Conservation (phyloP, 441 rosid species). For the Corymbia calophylla region DNA sequence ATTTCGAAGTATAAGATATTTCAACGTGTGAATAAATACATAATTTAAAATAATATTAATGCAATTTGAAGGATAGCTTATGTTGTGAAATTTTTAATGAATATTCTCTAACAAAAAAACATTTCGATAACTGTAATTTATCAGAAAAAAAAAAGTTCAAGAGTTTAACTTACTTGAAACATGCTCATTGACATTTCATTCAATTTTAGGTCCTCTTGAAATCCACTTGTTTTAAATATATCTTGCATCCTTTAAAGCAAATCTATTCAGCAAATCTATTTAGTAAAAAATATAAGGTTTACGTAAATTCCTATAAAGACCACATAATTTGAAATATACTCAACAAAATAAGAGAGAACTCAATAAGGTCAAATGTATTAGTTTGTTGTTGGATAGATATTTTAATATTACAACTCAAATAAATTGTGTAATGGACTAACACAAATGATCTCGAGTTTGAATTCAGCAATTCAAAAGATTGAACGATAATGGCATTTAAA, state of each 20-base stretch:
- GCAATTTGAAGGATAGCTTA: neutral
- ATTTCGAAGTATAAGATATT: neutral
- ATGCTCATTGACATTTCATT: neutral
- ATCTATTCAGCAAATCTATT: no score
- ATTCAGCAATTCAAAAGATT: neutral
- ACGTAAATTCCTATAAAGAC: no score
- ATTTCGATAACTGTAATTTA: neutral
- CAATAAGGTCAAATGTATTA: no score
- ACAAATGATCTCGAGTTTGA: neutral
- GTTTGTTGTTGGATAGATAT: no score
- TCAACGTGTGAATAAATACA: neutral
- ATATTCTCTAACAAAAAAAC: neutral
- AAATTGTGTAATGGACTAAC: rapidly evolving
- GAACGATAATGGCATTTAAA: neutral
- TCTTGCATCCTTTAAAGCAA: no score
- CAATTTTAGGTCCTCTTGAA: neutral
- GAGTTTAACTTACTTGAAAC: neutral
- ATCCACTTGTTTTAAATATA: neutral
- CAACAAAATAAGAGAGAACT: no score
- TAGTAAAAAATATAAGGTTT: no score
- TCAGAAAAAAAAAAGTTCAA: neutral
- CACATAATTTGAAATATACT: no score
- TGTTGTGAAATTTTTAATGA: neutral
- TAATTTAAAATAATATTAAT: neutral
- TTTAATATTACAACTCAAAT: no score